Base-by-base conservation (phyloP, 1,284 basidiomycete genomes). In the Wallemia hederae region DNA sequence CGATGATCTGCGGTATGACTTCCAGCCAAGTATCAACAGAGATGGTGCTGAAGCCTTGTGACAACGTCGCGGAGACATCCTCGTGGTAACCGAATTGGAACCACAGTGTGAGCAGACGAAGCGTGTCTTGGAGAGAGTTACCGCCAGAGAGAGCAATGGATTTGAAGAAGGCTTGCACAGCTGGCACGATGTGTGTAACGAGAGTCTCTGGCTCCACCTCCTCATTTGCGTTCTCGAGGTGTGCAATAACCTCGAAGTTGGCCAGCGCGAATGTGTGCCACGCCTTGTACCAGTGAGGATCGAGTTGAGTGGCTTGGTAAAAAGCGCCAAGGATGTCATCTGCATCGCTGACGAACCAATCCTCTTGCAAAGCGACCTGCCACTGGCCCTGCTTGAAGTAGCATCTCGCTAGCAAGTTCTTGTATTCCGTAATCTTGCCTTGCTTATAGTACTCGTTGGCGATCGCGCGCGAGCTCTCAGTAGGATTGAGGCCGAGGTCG, bases 191-290 rank as follows among this genome's bases (percentile, higher is more conserved):
- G 70, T 96, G 87, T 9, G 80, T 78, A 27, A 83, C 81, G 59
- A 96, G 77, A 61, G 79, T 78, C 49, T 78, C 77, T 1, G 80
- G 78, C n/a, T 85, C 70, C 60, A 85, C 83, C n/a, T 75, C 71
- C 63, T 81, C 78, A 39, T 72, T 73, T 65, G 82, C 79, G 59
- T 72, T 76, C 69, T 92, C 87, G 63, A 89, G 73, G 66, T 82
- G 78, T n/a, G 78, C 77, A 62, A 98, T 83, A 63, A 97, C 87
- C 64, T 97, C 89, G 65, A 94, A 94, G 70, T 97, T 97, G 14
- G 90, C 85, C 62, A 98, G 74, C 3, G 94, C 92, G 90, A 91
- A 98, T 0, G 89, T 91, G 70, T 98, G 92, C 92, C 92, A 97
- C 19, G 92, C 94, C 71, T 97, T 96, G 73, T 97, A 97, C 92